A percentile compares a stretch with the other conserved stretches of the same genome.
phyloP scores from a whole-genome alignment of 345 rosid species.

The Punica granatum region DNA sequence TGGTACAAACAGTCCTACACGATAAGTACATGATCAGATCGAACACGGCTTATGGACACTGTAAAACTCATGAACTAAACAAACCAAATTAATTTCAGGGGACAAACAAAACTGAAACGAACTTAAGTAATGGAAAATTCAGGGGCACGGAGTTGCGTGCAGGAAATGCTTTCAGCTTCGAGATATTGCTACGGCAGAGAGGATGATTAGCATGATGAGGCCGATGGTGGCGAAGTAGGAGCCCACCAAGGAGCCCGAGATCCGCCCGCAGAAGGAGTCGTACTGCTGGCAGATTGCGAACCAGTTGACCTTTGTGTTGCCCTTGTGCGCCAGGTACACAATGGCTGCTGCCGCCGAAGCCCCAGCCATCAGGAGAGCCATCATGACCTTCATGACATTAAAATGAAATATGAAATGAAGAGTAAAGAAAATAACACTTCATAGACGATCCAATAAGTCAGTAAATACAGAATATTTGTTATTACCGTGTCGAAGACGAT shows the following conservation, averaged over 20 bases:
- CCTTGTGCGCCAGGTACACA: constrained; percentile 45
- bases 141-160: background rate
- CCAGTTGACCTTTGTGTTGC: constrained; percentile 50
- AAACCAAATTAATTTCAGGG: background rate
- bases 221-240: constrained; percentile 41
- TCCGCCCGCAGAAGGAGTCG: constrained; percentile 43
- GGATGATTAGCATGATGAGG: constrained; percentile 33
- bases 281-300: constrained; percentile 52
- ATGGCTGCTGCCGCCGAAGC: constrained; percentile 48
- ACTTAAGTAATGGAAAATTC: background rate
- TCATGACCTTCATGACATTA: constrained; percentile 24
- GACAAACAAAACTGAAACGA: background rate
- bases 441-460: background rate
- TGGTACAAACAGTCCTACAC: background rate
- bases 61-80: background rate
- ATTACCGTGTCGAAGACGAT: constrained; percentile 47
- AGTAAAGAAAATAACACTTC: background rate
- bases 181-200: constrained; percentile 38
- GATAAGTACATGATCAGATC: background rate
- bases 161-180: constrained; percentile 11
- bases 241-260: constrained; percentile 58
- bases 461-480: background rate
- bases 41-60: background rate
- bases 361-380: constrained; percentile 35
- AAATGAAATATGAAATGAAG: background rate